Base-by-base conservation (phyloP, 208 protist genomes). In the Trypanosoma brucei region DNA sequence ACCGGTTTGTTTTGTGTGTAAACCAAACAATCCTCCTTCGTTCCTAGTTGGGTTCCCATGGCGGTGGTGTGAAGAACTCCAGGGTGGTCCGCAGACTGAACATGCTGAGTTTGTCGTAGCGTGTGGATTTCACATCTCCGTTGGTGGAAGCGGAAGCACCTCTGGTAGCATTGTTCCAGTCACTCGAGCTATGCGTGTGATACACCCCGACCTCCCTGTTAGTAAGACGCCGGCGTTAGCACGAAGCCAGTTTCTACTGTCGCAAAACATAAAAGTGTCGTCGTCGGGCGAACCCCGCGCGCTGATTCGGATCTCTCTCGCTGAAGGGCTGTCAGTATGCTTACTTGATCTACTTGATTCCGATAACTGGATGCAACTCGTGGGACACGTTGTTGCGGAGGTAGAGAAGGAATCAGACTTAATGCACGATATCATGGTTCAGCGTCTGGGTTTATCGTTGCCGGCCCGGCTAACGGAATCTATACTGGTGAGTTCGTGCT, bases 331-430 rank as follows among this genome's bases (percentile, higher is more conserved):
- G 14, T 73, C 42, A 34, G 53, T 84, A 44, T 62, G 67, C 30
- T 50, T 91, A 14, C 91, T 93, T 70, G 92, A 95, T 72, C 52
- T 93, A 37, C 76, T 78, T 2, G 84, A 95, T 64, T 78, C 80
- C 13, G 82, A 92, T 53, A 78, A 82, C 61, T 46, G 91, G 13
- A 57, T 95, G 37, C 79, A 78, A 13, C 56, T 95, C 13, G 59
- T 95, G 11, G 74, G 56, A 44, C 73, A 84, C 62, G 71, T 85
- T 22, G 65, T 92, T 51, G 64, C 79, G 38, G 75, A 83, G 59
- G 81, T 86, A 58, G 77, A 81, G 46, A 74, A 80, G 48, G 79
- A 91, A 63, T 93, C 89, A 34, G 62, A 70, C 9, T 59, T 95
- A 44, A 70, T 95, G 46, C 62, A 88, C 46, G 78, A 86, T 37